phyloP scores from a whole-genome alignment of 805 yeast genomes.

The Scheffersomyces ergatensis region DNA sequence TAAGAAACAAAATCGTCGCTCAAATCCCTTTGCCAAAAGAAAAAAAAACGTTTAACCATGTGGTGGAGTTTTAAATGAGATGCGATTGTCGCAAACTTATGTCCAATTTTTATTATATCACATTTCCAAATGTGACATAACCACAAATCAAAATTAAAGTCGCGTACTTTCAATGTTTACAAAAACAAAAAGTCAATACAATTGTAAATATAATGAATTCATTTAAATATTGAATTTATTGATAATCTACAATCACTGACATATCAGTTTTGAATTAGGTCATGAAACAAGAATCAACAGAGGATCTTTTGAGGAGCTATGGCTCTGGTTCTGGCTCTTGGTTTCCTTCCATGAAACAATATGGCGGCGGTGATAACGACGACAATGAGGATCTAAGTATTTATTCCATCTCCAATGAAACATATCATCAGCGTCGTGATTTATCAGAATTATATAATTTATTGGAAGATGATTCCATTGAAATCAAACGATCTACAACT shows the following conservation, averaged over 20 bases:
- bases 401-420: conserved; percentile 8
- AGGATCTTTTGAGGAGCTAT: conserved; percentile 11
- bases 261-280: background rate
- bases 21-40: no score
- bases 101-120: no score
- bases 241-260: no score
- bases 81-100: no score
- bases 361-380: background rate
- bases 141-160: no score
- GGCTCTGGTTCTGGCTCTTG: background rate
- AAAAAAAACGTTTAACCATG: no score
- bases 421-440: background rate
- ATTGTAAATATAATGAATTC: background rate
- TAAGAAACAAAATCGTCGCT: no score
- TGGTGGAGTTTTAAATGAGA: no score
- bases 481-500: conserved; percentile 4
- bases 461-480: conserved; percentile 15
- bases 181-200: background rate
- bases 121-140: no score
- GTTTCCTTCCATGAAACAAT: background rate
- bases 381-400: conserved; percentile 14
- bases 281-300: conserved; percentile 7
- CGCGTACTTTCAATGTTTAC: no score
- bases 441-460: conserved; percentile 3
- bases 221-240: background rate